Evolutionary conservation across 163 green algal genomes (phyloP).

Genomic region (Coccomyxa subellipsoidea): DNA sequence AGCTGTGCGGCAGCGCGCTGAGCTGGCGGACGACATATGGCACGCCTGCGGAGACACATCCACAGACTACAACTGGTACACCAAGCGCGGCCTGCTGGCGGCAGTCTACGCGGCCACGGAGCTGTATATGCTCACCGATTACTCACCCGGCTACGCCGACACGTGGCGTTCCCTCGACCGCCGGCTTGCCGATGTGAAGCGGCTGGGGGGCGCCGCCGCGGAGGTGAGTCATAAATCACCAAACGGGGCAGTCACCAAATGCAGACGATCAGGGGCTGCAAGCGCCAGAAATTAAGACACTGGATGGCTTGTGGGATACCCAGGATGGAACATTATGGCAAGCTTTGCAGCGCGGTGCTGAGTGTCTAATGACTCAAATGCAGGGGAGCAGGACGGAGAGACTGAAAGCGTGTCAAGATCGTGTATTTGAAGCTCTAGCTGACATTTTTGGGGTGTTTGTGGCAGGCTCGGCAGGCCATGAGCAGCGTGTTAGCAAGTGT

Average conservation of each 20-base stretch:
- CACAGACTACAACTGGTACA: constrained; percentile 57
- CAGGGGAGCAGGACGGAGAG: too few relatives aligned
- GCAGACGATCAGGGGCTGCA: too few relatives aligned
- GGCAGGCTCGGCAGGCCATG: background rate
- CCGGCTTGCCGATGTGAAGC: constrained; percentile 40
- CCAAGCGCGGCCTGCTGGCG: constrained; percentile 32
- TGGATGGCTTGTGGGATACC: too few relatives aligned
- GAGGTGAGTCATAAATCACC: too few relatives aligned
- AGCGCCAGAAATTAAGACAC: too few relatives aligned
- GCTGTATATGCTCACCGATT: constrained; percentile 83
- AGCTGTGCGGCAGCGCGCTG: constrained; percentile 35
- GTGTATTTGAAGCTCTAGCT: too few relatives aligned
- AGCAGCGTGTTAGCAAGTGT: background rate
- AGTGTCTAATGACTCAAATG: too few relatives aligned
- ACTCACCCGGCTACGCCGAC: constrained; percentile 60
- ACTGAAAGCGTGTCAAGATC: too few relatives aligned
- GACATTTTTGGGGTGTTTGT: background rate
- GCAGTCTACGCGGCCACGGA: constrained; percentile 66
- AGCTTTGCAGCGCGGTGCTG: too few relatives aligned
- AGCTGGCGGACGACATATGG: constrained; percentile 60
- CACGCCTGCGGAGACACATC: constrained; percentile 60
- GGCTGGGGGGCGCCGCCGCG: constrained; percentile 18
- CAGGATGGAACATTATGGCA: too few relatives aligned
- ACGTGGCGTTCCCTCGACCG: constrained; percentile 70
- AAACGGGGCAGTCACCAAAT: too few relatives aligned